Evolutionary conservation across 805 yeast species (phyloP).

Genomic region (Barnettozyma wickerhamii): DNA sequence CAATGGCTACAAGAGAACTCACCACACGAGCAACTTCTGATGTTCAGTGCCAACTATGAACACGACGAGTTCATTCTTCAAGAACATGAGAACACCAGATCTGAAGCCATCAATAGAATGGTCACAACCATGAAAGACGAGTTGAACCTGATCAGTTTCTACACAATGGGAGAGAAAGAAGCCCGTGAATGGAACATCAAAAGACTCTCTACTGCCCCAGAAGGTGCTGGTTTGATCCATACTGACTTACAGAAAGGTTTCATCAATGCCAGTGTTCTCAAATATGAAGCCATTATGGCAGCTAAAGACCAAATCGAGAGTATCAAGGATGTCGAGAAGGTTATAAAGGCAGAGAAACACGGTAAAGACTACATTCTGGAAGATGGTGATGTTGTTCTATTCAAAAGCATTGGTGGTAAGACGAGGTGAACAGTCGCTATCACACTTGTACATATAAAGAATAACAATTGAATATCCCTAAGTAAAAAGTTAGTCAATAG

Average conservation of each 20-base stretch:
- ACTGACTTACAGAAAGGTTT: slow-evolving; percentile 80
- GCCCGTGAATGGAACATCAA: slow-evolving; percentile 88
- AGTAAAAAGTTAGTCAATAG: too few relatives aligned
- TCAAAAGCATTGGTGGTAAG: slow-evolving; percentile 71
- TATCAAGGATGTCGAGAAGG: slow-evolving; percentile 29
- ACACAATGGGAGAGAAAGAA: slow-evolving; percentile 83
- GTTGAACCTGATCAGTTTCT: slow-evolving; percentile 72
- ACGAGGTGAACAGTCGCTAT: slow-evolving; percentile 22
- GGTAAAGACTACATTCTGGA: slow-evolving; percentile 79
- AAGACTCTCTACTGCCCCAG: slow-evolving; percentile 72
- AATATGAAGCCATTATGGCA: slow-evolving; percentile 51
- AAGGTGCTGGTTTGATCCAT: slow-evolving; percentile 89
- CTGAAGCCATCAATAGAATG: slow-evolving; percentile 59
- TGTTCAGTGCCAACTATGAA: slow-evolving; percentile 60
- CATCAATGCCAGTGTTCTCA: slow-evolving; percentile 70
- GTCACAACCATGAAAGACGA: slow-evolving; percentile 62
- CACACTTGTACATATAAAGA: slow-evolving; percentile 1
- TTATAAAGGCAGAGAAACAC: slow-evolving; percentile 35
- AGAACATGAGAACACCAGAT: slow-evolving; percentile 27
- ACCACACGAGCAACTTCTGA: slow-evolving; percentile 64
- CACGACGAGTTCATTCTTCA: slow-evolving; percentile 25
- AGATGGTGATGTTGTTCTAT: slow-evolving; percentile 77
- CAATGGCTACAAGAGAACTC: slow-evolving; percentile 66
- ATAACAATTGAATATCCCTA: not conserved
- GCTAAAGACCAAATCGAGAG: slow-evolving; percentile 13